Evolutionary conservation across 2,329 filamentous ascomycete species (phyloP).

Genomic region (Dactylellina drechsleri): DNA sequence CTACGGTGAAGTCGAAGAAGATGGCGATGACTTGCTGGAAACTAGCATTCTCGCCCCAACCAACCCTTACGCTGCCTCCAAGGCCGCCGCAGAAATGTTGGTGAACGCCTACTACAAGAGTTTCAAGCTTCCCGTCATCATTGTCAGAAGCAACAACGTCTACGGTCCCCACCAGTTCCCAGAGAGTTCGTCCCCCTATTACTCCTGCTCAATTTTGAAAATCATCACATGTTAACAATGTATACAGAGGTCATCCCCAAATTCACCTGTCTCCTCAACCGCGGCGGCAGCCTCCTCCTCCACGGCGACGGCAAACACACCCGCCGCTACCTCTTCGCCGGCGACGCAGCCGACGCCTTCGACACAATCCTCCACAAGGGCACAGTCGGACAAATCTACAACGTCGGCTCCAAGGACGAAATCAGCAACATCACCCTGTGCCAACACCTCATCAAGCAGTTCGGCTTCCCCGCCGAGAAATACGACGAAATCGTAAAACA

Average conservation of each 20-base stretch:
- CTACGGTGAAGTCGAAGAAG: conserved; percentile 80
- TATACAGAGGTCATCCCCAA: conserved; percentile 81
- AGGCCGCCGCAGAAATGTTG: conserved; percentile 84
- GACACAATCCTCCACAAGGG: conserved; percentile 86
- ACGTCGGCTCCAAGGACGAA: conserved; percentile 81
- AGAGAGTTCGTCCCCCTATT: conserved; percentile 71
- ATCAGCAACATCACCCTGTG: conserved; percentile 79
- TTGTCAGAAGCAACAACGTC: conserved; percentile 84
- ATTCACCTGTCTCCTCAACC: conserved; percentile 77
- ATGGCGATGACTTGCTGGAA: conserved; percentile 76
- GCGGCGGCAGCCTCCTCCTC: conserved; percentile 73
- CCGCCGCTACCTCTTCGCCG: conserved; percentile 79
- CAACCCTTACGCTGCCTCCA: conserved; percentile 83
- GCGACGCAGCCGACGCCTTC: conserved; percentile 82
- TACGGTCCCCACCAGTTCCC: conserved; percentile 86
- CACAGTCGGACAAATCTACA: conserved; percentile 79
- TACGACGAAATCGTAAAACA: conserved; percentile 76
- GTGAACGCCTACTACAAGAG: conserved; percentile 87
- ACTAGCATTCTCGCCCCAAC: conserved; percentile 79
- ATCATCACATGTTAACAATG: background rate
- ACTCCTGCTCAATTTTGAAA: conserved; percentile 3
- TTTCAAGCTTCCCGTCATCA: conserved; percentile 81
- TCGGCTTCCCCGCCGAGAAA: conserved; percentile 68
- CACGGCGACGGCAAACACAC: conserved; percentile 81
- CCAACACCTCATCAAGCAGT: conserved; percentile 71